phyloP scores from a whole-genome alignment of 768 basidiomycete genomes.

The Fistulinella prunicolor region DNA sequence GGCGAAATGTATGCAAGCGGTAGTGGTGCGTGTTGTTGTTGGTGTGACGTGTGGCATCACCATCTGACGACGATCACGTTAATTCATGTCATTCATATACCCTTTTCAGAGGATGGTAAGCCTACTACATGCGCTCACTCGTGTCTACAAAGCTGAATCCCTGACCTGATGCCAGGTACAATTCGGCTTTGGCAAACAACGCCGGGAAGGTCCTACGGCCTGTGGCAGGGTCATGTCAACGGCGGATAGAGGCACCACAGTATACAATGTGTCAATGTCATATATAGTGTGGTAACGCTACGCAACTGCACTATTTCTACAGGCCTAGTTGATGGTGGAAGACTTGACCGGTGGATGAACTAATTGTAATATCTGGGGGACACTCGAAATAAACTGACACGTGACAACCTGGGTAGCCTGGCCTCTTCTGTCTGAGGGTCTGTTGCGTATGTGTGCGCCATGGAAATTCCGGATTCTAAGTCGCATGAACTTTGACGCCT shows the following conservation, averaged over 20 bases:
- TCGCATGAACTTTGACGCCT: neutral
- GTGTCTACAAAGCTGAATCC: conserved; percentile 2
- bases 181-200: conserved; percentile 98
- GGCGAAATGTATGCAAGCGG: conserved; percentile 98
- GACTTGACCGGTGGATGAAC: conserved; percentile 13
- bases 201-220: conserved; percentile 86
- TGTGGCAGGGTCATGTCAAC: conserved; percentile 72
- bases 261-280: neutral
- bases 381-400: conserved; percentile 7
- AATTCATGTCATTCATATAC: conserved; percentile 4
- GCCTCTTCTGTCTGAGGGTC: neutral
- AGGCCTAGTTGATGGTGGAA: conserved; percentile 11
- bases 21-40: conserved; percentile 63
- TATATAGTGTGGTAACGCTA: conserved; percentile 9
- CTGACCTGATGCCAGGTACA: conserved; percentile 55
- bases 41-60: conserved; percentile 1
- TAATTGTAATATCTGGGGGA: conserved; percentile 17
- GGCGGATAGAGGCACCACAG: conserved; percentile 27
- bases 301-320: conserved; percentile 8
- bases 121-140: conserved; percentile 1
- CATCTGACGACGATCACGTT: conserved; percentile 12
- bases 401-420: neutral
- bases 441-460: neutral
- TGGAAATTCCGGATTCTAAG: too few species aligned
- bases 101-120: conserved; percentile 68